Conservation (phyloP, 1,284 basidiomycete genomes). For the Cutaneotrichosporon spelunceum region DNA sequence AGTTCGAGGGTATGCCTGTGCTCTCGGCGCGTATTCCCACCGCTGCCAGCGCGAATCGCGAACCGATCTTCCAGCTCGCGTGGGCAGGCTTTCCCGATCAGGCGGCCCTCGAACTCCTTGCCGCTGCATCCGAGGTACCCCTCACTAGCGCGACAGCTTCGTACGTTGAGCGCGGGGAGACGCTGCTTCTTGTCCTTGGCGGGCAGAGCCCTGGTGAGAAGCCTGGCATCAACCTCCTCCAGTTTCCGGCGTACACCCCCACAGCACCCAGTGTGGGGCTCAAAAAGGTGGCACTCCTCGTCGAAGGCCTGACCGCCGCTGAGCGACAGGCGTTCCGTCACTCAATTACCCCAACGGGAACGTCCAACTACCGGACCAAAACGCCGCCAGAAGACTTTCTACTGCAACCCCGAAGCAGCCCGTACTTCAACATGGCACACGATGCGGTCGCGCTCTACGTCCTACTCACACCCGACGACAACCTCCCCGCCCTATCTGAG, state of each 20-base stretch:
- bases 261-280: background rate
- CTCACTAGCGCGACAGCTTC: slow-evolving; percentile 45
- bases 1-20: slow-evolving; percentile 30
- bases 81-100: slow-evolving; percentile 73
- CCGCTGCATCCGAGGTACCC: slow-evolving; percentile 27
- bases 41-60: slow-evolving; percentile 53
- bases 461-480: slow-evolving; percentile 46
- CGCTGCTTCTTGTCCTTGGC: slow-evolving; percentile 72
- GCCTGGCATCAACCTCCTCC: slow-evolving; percentile 66
- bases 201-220: slow-evolving; percentile 62
- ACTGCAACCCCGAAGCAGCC: slow-evolving; percentile 66
- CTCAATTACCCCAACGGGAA: slow-evolving; percentile 60
- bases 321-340: slow-evolving; percentile 64
- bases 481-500: slow-evolving; percentile 35
- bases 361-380: slow-evolving; percentile 62
- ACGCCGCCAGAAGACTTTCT: slow-evolving; percentile 73
- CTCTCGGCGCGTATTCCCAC: slow-evolving; percentile 2
- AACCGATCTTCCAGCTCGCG: slow-evolving; percentile 83
- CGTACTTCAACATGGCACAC: slow-evolving; percentile 66
- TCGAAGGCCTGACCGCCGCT: slow-evolving; percentile 55
- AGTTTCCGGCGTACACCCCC: slow-evolving; percentile 63
- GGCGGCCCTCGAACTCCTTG: slow-evolving; percentile 36
- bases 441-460: slow-evolving; percentile 68
- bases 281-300: slow-evolving; percentile 9
- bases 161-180: slow-evolving; percentile 59